Percentiles rank a stretch among this genome's conserved stretches.
phyloP scores from a whole-genome alignment of 129 eudicot genomes.

The Flaveria robusta region DNA sequence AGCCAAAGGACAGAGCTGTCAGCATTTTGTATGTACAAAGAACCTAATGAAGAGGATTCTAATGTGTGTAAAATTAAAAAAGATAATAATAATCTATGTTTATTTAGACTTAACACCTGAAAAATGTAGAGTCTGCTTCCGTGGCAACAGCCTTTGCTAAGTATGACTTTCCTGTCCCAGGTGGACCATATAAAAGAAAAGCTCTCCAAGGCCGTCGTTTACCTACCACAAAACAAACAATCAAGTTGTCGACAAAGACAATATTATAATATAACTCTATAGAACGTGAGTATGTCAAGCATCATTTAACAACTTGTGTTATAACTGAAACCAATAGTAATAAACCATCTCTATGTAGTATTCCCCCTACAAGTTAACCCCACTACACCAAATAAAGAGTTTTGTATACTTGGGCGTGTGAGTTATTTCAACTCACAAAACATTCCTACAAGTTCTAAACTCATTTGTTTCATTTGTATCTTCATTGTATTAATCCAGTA shows the following conservation, averaged over 20 bases:
- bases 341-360: not conserved
- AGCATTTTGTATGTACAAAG: constrained; percentile 14
- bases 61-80: not conserved
- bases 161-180: constrained; percentile 99
- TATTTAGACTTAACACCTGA: constrained; percentile 54
- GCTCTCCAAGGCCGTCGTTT: constrained; percentile 99
- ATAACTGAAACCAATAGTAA: not conserved
- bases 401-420: not conserved
- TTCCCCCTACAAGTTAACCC: not conserved
- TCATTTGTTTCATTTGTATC: not conserved
- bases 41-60: constrained; percentile 8
- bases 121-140: constrained; percentile 97
- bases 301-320: not conserved
- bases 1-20: not conserved
- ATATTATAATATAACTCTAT: not conserved
- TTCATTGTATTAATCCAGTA: not conserved
- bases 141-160: constrained; percentile 99
- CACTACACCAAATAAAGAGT: not conserved
- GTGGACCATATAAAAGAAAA: constrained; percentile 97
- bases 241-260: constrained; percentile 5
- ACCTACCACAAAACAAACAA: constrained; percentile 45
- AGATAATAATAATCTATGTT: not conserved
- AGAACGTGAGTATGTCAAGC: constrained; percentile 4
- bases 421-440: constrained; percentile 1
- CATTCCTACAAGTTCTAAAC: not conserved